Evolutionary conservation across 805 yeast species (phyloP).

Genomic region (Yamadazyma laniorum): DNA sequence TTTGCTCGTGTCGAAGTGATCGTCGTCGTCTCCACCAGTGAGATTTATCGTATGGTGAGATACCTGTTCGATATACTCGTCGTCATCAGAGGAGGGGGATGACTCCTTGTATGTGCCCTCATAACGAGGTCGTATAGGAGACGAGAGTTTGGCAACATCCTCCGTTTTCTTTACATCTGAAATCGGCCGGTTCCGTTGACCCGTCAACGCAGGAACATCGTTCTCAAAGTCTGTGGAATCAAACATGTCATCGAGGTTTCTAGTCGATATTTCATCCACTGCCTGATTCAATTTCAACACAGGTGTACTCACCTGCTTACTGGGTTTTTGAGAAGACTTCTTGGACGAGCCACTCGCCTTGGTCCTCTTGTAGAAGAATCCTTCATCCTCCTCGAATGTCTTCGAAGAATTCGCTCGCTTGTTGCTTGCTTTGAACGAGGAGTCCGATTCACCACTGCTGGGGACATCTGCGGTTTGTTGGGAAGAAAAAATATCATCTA

Average conservation of each 20-base stretch:
- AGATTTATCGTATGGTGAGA: constrained; percentile 27
- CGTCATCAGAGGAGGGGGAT: constrained; percentile 11
- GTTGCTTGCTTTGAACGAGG: neutral
- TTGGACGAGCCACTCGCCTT: constrained; percentile 14
- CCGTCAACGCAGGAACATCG: constrained; percentile 1
- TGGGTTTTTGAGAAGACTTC: neutral
- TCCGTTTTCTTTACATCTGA: neutral
- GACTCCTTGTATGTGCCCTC: constrained; percentile 11
- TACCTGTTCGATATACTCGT: constrained; percentile 30
- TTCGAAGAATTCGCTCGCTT: constrained; percentile 4
- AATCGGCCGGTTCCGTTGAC: neutral
- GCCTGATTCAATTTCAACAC: constrained; percentile 22
- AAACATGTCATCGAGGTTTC: constrained; percentile 1
- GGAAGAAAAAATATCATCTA: constrained; percentile 13
- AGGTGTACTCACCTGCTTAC: constrained; percentile 23
- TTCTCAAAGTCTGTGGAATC: constrained; percentile 12
- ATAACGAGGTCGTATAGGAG: constrained; percentile 18
- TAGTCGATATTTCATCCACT: constrained; percentile 9
- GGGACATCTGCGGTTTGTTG: constrained; percentile 5
- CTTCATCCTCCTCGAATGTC: constrained; percentile 28
- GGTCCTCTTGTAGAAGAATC: constrained; percentile 29
- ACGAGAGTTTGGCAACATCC: constrained; percentile 9
- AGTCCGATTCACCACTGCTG: neutral
- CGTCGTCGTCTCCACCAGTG: constrained; percentile 12
- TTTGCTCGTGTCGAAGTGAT: constrained; percentile 5